Evolutionary conservation across 164 flowering plant species (phyloP), one percentile per base, ranked within the genome.

Genomic region (Vitis labrusca): DNA sequence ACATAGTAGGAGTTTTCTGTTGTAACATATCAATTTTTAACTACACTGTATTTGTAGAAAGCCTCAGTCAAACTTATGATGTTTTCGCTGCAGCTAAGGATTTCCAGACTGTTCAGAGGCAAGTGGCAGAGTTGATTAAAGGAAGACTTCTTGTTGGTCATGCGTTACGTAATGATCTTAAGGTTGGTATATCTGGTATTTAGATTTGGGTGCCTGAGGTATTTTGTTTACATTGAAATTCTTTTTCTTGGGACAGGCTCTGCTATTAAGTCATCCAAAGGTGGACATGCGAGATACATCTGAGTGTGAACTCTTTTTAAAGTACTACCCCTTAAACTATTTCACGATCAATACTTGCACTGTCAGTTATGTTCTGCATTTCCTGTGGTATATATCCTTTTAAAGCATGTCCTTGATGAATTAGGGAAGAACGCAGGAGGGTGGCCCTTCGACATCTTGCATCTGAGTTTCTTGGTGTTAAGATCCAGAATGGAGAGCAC

Each of bases 71-170:
- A 73, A 69, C 27, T 54, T 59, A 27, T 71, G 50, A 50, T 71
- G 50, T 76, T 15, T 47, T 60, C 55, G 58, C 23, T 83, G 78
- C 86, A 92, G 98, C 94, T 29, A 92, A 91, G 80, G 86, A 90
- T 71, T 90, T 94, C 77, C 71, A 63, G 55, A 62, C 61, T 65
- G 98, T 81, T 70, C 99, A 94, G 80, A 85, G 73, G 59, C 80
- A 85, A 73, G 96, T 94, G 37, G 93, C 94, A 2, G 95, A 91
- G 71, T 64, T 92, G 79, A 80, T 91, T 11, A 88, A 92, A 62
- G 96, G 89, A 78, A 85, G 85, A 81, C 80, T 87, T 78, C 93
- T 94, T 79, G 96, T 92, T 12, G 98, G 99, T 23, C 99, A 94
- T 85, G 95, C 99, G 59, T 80, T 94, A 80, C 87, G 63, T 68